Percentiles rank a stretch among this genome's conserved stretches.
phyloP scores from a whole-genome alignment of 352 stramenopile genomes.

The Phytophthora kernoviae region DNA sequence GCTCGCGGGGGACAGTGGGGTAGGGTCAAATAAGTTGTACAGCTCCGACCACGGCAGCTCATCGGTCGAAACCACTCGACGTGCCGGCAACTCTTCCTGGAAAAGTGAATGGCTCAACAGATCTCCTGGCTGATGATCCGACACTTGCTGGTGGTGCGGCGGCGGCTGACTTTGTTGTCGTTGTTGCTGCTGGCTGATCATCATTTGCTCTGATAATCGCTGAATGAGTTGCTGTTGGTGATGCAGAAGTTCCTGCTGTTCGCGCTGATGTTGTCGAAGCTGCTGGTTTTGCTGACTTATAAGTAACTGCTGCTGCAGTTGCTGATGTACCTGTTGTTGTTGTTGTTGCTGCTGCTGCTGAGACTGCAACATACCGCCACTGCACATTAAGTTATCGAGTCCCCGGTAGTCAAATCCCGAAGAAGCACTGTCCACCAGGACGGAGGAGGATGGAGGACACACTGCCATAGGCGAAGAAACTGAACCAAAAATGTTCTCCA shows the following conservation, averaged over 20 bases:
- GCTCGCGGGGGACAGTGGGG: constrained; percentile 41
- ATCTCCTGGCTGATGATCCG: constrained; percentile 24
- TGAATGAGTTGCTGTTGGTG: constrained; percentile 38
- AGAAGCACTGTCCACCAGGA: constrained; percentile 35
- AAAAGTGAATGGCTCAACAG: constrained; percentile 74
- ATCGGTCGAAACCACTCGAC: constrained; percentile 70
- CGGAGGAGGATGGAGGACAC: constrained; percentile 31
- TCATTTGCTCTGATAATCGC: constrained; percentile 42
- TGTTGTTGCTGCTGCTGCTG: constrained; percentile 35
- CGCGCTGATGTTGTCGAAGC: constrained; percentile 38
- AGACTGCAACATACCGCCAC: constrained; percentile 25
- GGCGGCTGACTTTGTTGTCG: constrained; percentile 12
- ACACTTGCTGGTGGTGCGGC: constrained; percentile 21
- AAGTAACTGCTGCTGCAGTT: constrained; percentile 28
- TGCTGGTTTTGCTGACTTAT: constrained; percentile 42
- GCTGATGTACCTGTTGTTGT: constrained; percentile 27
- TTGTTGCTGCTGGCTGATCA: constrained; percentile 39
- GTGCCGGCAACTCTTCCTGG: constrained; percentile 53
- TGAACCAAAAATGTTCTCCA: constrained; percentile 38
- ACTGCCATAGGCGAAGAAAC: constrained; percentile 29
- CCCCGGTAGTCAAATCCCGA: constrained; percentile 46
- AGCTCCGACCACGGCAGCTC: constrained; percentile 83
- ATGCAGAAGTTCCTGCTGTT: constrained; percentile 34
- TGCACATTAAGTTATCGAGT: constrained; percentile 43
- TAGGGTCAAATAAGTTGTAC: constrained; percentile 78